A percentile compares a stretch with the other conserved stretches of the same genome.
These are phyloP conservation scores for Kluyveromyces marxianus DNA, from an alignment of 1,139 yeast genomes.

Conservation along the genomic window DNA sequence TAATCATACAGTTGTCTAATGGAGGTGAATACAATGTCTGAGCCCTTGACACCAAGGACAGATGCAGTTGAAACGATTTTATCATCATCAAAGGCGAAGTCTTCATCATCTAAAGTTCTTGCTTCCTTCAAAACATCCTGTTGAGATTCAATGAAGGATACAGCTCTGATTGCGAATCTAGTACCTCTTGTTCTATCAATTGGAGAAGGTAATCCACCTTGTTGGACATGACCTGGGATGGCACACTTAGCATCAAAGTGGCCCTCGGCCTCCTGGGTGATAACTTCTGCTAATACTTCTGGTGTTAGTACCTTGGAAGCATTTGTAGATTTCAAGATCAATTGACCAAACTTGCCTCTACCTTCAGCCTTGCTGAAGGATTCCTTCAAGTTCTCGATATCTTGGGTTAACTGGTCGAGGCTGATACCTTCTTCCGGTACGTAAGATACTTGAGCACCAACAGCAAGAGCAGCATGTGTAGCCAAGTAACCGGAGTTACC, in stretches of 20 bases:
- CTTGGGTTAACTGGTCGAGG: conserved; percentile 65
- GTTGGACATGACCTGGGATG: conserved; percentile 79
- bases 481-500: conserved; percentile 95
- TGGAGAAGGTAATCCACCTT: conserved; percentile 73
- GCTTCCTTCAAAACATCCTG: conserved; percentile 24
- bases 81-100: conserved; percentile 28
- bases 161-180: conserved; percentile 61
- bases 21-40: conserved; percentile 68
- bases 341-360: conserved; percentile 62
- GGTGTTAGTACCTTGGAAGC: conserved; percentile 65
- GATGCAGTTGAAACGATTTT: conserved; percentile 57
- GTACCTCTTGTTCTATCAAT: conserved; percentile 70
- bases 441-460: conserved; percentile 90
- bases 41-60: conserved; percentile 77
- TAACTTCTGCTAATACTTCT: conserved; percentile 59
- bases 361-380: conserved; percentile 73
- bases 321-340: conserved; percentile 60
- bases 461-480: conserved; percentile 76
- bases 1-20: conserved; percentile 71
- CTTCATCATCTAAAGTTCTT: conserved; percentile 28
- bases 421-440: conserved; percentile 85
- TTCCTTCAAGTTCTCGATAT: conserved; percentile 60
- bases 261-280: conserved; percentile 58
- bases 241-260: conserved; percentile 72
- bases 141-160: conserved; percentile 55